A percentile compares a stretch with the other conserved stretches of the same genome.
These are phyloP conservation scores for Crithidia sp. DNA, from an alignment of 208 protist genomes.

Conservation along the genomic window DNA sequence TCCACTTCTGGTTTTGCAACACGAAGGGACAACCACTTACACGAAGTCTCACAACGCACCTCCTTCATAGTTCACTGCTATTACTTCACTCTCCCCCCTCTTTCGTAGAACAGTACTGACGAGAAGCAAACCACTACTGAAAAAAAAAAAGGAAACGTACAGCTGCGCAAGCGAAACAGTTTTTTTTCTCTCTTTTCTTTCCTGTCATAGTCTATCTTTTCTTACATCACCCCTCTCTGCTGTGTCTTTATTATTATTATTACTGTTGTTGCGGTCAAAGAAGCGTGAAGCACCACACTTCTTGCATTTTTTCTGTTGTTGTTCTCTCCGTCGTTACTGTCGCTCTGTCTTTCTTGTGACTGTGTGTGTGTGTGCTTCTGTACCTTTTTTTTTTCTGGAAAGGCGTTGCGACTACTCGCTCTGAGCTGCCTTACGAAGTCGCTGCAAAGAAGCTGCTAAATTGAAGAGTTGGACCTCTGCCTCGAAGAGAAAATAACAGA, in stretches of 20 bases:
- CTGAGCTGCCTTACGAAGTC: too few relatives aligned
- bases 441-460: too few relatives aligned
- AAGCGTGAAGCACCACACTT: neutral
- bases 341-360: too few relatives aligned
- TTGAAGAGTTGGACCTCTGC: too few relatives aligned
- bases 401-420: too few relatives aligned
- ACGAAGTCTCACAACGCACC: too few relatives aligned
- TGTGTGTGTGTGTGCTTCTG: too few relatives aligned
- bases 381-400: neutral
- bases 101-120: neutral
- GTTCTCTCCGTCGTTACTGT: too few relatives aligned
- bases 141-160: neutral
- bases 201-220: neutral
- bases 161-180: neutral
- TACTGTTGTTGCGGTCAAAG: neutral
- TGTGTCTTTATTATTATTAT: neutral
- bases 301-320: neutral
- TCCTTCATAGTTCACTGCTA: too few relatives aligned
- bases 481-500: too few relatives aligned
- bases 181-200: constrained; percentile 18
- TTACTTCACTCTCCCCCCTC: too few relatives aligned
- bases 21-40: neutral
- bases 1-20: constrained; percentile 9
- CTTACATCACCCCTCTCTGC: neutral
- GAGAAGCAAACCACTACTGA: neutral